Percentiles rank a stretch among this genome's conserved stretches.
phyloP scores from a whole-genome alignment of 1,284 basidiomycete genomes.

The Irpex lacteus region DNA sequence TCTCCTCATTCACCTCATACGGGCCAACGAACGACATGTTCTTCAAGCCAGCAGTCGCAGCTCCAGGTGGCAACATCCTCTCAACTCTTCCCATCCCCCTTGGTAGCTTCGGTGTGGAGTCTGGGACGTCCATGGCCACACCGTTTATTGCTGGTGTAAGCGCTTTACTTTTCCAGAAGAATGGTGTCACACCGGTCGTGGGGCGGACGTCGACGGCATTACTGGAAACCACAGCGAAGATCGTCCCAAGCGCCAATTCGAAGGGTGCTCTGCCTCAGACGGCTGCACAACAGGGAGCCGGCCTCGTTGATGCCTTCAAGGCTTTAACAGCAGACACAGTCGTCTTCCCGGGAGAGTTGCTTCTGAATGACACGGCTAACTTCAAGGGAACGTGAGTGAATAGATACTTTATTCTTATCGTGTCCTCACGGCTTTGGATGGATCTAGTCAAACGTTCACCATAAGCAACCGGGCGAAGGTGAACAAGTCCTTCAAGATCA shows the following conservation, averaged over 20 bases:
- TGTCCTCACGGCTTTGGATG: background rate
- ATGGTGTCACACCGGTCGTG: slow-evolving; percentile 42
- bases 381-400: slow-evolving; percentile 42
- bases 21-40: slow-evolving; percentile 53
- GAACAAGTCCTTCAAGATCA: slow-evolving; percentile 42
- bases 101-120: slow-evolving; percentile 42
- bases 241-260: slow-evolving; percentile 44
- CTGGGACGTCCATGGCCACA: slow-evolving; percentile 44
- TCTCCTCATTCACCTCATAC: slow-evolving; percentile 45
- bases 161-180: slow-evolving; percentile 59
- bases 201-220: slow-evolving; percentile 43
- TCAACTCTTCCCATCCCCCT: slow-evolving; percentile 49
- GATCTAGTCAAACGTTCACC: slow-evolving; percentile 43
- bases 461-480: slow-evolving; percentile 43
- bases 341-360: slow-evolving; percentile 56
- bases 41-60: slow-evolving; percentile 45
- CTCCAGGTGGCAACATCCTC: slow-evolving; percentile 55
- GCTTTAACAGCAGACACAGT: slow-evolving; percentile 56
- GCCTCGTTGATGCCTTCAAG: slow-evolving; percentile 61
- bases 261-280: slow-evolving; percentile 55
- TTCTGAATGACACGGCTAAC: slow-evolving; percentile 71
- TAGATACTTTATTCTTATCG: slow-evolving; percentile 1
- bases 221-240: slow-evolving; percentile 58
- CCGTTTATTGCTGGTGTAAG: slow-evolving; percentile 62
- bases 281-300: slow-evolving; percentile 63